Evolutionary conservation across 2,329 filamentous ascomycete species (phyloP).

Genomic region (Colletotrichum kahawae): DNA sequence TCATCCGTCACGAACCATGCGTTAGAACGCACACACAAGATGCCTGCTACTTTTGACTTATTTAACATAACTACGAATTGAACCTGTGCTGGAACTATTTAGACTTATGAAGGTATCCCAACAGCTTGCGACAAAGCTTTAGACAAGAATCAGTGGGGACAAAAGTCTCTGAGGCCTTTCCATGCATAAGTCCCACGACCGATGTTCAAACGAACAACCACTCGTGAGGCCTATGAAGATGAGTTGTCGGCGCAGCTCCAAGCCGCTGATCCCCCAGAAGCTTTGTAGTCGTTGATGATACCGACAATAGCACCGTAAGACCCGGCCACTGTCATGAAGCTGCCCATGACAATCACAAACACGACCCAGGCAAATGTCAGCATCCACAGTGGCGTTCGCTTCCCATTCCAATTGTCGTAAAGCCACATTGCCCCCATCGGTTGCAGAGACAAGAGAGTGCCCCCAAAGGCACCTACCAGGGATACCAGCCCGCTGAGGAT

Average conservation of each 20-base stretch:
- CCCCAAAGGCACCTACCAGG: conserved; percentile 27
- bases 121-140: too few species aligned
- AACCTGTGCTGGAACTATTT: too few species aligned
- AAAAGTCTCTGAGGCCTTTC: too few species aligned
- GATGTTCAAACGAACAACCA: too few species aligned
- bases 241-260: conserved; percentile 23
- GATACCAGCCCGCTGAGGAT: conserved; percentile 36
- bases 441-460: conserved; percentile 25
- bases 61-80: too few species aligned
- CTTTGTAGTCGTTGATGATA: conserved; percentile 3
- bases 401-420: conserved; percentile 29
- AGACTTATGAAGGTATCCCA: too few species aligned
- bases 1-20: too few species aligned
- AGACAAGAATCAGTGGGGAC: too few species aligned
- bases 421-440: conserved; percentile 32
- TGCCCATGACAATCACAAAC: conserved; percentile 23
- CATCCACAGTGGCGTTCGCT: conserved; percentile 5
- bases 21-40: too few species aligned
- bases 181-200: too few species aligned
- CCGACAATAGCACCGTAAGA: conserved; percentile 13
- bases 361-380: conserved; percentile 15
- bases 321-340: conserved; percentile 5
- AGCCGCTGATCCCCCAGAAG: neutral
- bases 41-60: too few species aligned
- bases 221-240: neutral